Percentiles rank a stretch among this genome's conserved stretches.
phyloP scores from a whole-genome alignment of 352 stramenopile genomes.

The Phytophthora kernoviae region DNA sequence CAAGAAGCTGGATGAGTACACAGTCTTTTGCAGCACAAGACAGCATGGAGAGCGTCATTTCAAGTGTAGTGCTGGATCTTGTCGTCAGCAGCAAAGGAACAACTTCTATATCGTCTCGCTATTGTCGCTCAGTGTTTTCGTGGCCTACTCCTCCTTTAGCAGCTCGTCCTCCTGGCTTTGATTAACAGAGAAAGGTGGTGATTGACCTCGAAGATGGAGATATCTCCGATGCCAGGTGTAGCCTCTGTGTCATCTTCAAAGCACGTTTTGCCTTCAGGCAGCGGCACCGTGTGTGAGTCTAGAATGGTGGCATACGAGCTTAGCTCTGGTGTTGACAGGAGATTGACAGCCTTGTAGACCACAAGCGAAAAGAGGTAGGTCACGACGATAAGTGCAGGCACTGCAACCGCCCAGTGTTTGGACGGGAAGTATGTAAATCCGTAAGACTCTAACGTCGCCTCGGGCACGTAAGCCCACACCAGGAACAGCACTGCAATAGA shows the following conservation, averaged over 20 bases:
- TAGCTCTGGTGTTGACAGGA: conserved; percentile 70
- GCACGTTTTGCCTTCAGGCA: conserved; percentile 44
- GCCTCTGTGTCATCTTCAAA: conserved; percentile 55
- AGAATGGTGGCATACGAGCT: conserved; percentile 84
- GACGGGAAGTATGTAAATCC: conserved; percentile 90
- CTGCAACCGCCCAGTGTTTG: conserved; percentile 90
- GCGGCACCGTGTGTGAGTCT: conserved; percentile 68
- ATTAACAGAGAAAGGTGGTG: conserved; percentile 41
- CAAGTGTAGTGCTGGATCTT: conserved; percentile 7
- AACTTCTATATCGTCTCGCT: conserved; percentile 25
- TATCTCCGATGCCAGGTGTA: conserved; percentile 78
- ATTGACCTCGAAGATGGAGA: conserved; percentile 79
- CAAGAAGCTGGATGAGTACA: conserved; percentile 5
- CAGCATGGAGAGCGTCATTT: neutral
- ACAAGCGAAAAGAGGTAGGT: conserved; percentile 85
- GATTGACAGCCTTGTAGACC: conserved; percentile 85
- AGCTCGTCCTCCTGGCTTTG: conserved; percentile 6
- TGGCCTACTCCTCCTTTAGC: conserved; percentile 30
- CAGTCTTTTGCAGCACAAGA: neutral
- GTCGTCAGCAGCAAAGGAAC: conserved; percentile 18
- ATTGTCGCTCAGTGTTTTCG: neutral
- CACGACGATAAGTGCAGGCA: conserved; percentile 84
- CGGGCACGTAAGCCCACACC: conserved; percentile 88
- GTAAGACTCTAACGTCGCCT: conserved; percentile 74
- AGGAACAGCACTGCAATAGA: conserved; percentile 76